Percentiles rank a stretch among this genome's conserved stretches.
Evolutionary conservation across 2,329 filamentous ascomycete species (phyloP).

Genomic region (Claviceps fusiformis): DNA sequence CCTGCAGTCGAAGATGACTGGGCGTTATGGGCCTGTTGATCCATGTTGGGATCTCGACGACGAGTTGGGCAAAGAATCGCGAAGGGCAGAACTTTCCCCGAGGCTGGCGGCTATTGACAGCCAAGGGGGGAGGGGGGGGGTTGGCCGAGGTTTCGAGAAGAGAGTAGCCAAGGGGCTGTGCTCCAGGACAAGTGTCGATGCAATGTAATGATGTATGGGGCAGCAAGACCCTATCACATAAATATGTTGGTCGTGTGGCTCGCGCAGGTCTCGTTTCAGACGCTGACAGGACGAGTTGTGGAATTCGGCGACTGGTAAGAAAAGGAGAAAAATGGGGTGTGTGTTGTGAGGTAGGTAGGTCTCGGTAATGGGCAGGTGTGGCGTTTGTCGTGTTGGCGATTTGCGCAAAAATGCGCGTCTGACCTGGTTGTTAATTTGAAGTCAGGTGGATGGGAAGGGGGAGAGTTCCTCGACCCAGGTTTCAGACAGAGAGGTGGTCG

Average conservation of each 20-base stretch:
- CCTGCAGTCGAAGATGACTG: constrained; percentile 43
- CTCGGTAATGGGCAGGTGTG: background rate
- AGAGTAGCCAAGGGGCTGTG: constrained; percentile 11
- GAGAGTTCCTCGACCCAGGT: background rate
- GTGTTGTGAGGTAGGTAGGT: background rate
- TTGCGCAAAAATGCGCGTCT: background rate
- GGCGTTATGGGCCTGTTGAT: constrained; percentile 32
- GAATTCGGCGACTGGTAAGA: background rate
- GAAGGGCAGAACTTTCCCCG: constrained; percentile 28
- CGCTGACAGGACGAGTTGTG: background rate
- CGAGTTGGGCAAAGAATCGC: constrained; percentile 9
- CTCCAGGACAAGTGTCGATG: constrained; percentile 10
- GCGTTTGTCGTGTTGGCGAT: background rate
- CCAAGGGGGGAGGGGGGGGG: constrained; percentile 22
- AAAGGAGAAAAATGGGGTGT: background rate
- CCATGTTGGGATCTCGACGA: constrained; percentile 22
- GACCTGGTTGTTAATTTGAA: background rate
- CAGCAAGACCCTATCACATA: constrained; percentile 5
- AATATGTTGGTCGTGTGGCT: background rate
- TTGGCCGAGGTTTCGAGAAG: background rate
- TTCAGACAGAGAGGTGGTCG: background rate
- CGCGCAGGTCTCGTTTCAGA: constrained; percentile 2
- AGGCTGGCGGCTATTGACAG: constrained; percentile 34
- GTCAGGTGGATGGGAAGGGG: background rate
- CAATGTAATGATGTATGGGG: constrained; percentile 8